These are phyloP conservation scores for Pulveroboletus sp. DNA, from an alignment of 768 basidiomycete genomes.

Conservation along the genomic window DNA sequence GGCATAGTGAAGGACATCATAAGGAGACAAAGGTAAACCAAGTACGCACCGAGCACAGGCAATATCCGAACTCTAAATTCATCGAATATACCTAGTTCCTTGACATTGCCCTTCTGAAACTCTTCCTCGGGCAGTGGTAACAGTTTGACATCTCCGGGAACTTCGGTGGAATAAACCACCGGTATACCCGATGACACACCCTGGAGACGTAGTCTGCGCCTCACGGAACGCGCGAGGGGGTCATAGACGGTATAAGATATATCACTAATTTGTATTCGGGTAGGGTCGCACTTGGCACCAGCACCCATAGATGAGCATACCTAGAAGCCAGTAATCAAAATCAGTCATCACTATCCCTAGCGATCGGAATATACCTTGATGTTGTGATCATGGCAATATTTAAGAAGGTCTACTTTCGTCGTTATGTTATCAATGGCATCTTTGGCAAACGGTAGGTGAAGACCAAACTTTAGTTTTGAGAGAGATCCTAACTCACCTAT, in stretches of 20 bases:
- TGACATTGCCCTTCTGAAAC: slow-evolving; percentile 82
- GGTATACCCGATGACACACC: slow-evolving; percentile 68
- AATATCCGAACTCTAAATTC: slow-evolving; percentile 92
- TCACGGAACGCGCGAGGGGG: slow-evolving; percentile 87
- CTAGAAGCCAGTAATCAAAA: slow-evolving; percentile 30
- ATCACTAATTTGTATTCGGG: slow-evolving; percentile 91
- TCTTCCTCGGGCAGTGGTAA: slow-evolving; percentile 90
- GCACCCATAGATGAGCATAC: slow-evolving; percentile 98
- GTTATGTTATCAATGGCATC: slow-evolving; percentile 98
- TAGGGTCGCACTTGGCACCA: slow-evolving; percentile 91
- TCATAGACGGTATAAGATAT: slow-evolving; percentile 92
- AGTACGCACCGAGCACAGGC: slow-evolving; percentile 70
- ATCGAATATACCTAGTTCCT: slow-evolving; percentile 85
- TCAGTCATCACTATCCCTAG: background rate
- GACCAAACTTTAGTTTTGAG: background rate
- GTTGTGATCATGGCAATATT: slow-evolving; percentile 74
- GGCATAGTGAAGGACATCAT: background rate
- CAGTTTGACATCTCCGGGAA: slow-evolving; percentile 81
- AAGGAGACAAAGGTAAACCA: background rate
- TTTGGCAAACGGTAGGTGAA: slow-evolving; percentile 21
- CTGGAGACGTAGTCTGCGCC: slow-evolving; percentile 62
- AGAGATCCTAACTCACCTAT: slow-evolving; percentile 51
- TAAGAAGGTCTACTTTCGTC: slow-evolving; percentile 91
- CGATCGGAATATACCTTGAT: slow-evolving; percentile 56
- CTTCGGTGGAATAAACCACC: slow-evolving; percentile 95